Percentiles rank a stretch among this genome's conserved stretches.
These are phyloP conservation scores for Aspergillus vadensis DNA, from an alignment of 2,329 filamentous ascomycete species.

Conservation along the genomic window DNA sequence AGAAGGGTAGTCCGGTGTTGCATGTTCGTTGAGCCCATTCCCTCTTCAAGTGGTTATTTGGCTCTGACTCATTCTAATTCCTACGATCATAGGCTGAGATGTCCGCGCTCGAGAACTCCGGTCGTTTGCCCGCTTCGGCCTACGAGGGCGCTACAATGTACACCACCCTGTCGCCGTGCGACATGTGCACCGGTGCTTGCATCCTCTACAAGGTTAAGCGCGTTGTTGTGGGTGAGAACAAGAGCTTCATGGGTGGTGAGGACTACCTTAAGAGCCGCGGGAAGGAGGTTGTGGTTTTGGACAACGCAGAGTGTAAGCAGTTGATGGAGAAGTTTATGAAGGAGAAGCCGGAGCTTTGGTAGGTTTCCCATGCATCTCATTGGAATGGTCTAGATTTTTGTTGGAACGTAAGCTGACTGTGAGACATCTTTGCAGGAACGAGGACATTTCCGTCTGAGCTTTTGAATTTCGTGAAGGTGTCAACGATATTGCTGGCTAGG, in stretches of 20 bases:
- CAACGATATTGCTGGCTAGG: not conserved
- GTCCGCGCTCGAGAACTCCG: constrained; percentile 72
- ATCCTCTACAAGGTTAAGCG: constrained; percentile 73
- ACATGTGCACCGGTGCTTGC: constrained; percentile 80
- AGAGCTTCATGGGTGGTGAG: constrained; percentile 73
- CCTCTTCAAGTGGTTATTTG: not conserved
- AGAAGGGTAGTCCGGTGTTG: constrained; percentile 69
- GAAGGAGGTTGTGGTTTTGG: constrained; percentile 71
- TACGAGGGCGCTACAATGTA: constrained; percentile 80
- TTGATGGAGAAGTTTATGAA: constrained; percentile 73
- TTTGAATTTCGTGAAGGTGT: not conserved
- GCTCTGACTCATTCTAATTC: too few species aligned
- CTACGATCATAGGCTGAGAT: constrained; percentile 66
- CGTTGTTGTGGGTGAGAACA: constrained; percentile 77
- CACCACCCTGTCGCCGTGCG: constrained; percentile 76
- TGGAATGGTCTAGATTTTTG: not conserved
- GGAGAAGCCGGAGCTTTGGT: constrained; percentile 73
- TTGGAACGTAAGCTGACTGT: constrained; percentile 6
- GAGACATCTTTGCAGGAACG: constrained; percentile 50
- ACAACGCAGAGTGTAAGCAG: constrained; percentile 64
- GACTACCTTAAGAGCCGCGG: constrained; percentile 67
- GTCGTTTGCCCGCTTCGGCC: constrained; percentile 67
- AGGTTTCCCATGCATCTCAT: constrained; percentile 29
- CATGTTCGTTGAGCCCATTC: constrained; percentile 56
- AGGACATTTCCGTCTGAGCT: constrained; percentile 58